phyloP scores from a whole-genome alignment of 768 basidiomycete genomes.

The Clavaria fumosa region DNA sequence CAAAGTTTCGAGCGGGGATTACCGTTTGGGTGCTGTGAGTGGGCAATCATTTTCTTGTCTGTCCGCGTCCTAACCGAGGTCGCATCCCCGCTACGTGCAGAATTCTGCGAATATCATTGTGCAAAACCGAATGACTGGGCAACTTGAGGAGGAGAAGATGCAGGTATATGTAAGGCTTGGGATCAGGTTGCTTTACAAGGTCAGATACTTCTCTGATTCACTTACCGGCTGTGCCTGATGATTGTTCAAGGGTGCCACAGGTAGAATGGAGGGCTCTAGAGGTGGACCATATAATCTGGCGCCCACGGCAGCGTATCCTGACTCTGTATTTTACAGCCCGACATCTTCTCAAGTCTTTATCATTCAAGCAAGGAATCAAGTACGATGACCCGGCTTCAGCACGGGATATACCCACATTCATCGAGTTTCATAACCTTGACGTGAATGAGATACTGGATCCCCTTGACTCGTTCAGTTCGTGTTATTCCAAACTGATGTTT shows the following conservation, averaged over 20 bases:
- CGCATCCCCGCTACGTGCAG: constrained; percentile 27
- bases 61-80: constrained; percentile 2
- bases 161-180: constrained; percentile 84
- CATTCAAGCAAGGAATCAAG: constrained; percentile 88
- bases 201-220: constrained; percentile 11
- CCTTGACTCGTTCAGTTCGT: constrained; percentile 66
- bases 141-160: constrained; percentile 97
- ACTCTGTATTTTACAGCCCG: constrained; percentile 33
- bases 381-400: constrained; percentile 80
- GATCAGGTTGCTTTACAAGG: constrained; percentile 84
- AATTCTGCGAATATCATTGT: constrained; percentile 98
- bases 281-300: constrained; percentile 29
- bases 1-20: constrained; percentile 77
- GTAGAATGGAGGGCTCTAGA: constrained; percentile 77
- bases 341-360: constrained; percentile 73
- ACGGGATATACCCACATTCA: constrained; percentile 72
- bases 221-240: neutral
- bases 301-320: neutral
- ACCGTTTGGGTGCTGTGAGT: constrained; percentile 79
- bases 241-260: constrained; percentile 49
- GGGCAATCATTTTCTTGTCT: constrained; percentile 6
- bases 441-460: constrained; percentile 75
- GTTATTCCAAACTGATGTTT: neutral
- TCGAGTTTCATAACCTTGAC: constrained; percentile 79
- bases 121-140: constrained; percentile 83